Base-by-base conservation (phyloP, 2,329 filamentous ascomycete species). In the Xylaria polymorpha region DNA sequence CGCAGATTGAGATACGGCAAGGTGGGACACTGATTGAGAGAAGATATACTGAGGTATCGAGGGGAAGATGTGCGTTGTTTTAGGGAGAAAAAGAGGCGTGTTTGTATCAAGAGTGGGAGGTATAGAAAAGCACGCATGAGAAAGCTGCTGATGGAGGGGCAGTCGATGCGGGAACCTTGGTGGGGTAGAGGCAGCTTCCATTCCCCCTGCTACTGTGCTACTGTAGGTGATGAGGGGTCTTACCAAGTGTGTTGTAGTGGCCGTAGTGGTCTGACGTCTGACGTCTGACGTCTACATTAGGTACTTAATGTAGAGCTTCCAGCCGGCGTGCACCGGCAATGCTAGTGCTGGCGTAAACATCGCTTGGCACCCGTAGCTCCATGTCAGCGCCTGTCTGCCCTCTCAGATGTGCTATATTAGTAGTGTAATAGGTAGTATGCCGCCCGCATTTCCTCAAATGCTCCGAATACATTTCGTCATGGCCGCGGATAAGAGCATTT, bases 51-150 rank as follows among this genome's bases (percentile, higher is more conserved):
- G 61, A 46, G 69, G 66, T 58, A 51, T 50, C 44, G 37, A 71
- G 67, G 68, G 67, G 58, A 62, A 50, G 2, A 35, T 48, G 69
- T 66, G 58, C 4, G 67, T 55, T 71, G 53, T 72, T 55, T 68
- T 50, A 74, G 46, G 59, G 59, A 66, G 43, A 70, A 70, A 51
- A 61, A 66, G 55, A 57, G 61, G 66, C 61, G 53, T 59, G 64
- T 61, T 63, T 59, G 58, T 63, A 69, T 62, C 50, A 66, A 25
- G 57, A 57, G 71, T 73, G 71, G 68, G 55, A 66, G 39, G 64
- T 59, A 66, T 56, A 32, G 64, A 72, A 75, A 75, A 74, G 73
- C 68, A 73, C 74, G 72, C 72, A 76, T 71, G 10, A 71, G 43
- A 65, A 64, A 65, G 71, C 56, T 67, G 67, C 56, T 61, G 72